Conservation (phyloP, 2,329 filamentous ascomycete species). For the Zasmidium citrigriseum region DNA sequence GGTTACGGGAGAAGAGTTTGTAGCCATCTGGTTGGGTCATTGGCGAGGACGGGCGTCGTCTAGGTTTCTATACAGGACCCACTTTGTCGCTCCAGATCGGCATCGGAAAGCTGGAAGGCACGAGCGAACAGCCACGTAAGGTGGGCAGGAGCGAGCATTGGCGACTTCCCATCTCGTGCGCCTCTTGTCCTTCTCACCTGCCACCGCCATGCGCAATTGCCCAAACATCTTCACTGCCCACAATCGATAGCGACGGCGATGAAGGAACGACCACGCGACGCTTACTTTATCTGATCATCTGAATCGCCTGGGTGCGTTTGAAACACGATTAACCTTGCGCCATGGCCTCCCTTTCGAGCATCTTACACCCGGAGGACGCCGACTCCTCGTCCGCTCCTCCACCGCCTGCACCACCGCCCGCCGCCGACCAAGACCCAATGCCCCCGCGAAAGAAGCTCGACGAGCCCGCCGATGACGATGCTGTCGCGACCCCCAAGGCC, state of each 20-base stretch:
- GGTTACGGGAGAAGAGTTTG: no score
- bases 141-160: neutral
- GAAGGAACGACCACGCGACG: neutral
- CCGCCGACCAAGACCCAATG: conserved; percentile 14
- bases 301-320: conserved; percentile 1
- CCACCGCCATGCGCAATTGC: neutral
- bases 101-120: neutral
- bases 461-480: conserved; percentile 19
- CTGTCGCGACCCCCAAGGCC: conserved; percentile 15
- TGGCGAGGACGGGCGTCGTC: no score
- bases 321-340: conserved; percentile 2
- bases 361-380: conserved; percentile 3
- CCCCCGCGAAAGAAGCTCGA: conserved; percentile 22
- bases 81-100: neutral
- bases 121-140: neutral
- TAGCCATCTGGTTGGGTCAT: no score
- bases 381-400: neutral
- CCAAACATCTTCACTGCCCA: neutral
- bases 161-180: neutral
- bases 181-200: no score
- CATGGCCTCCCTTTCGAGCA: conserved; percentile 9
- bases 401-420: conserved; percentile 8
- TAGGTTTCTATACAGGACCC: no score
- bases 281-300: no score
- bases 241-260: neutral